A percentile compares a stretch with the other conserved stretches of the same genome.
phyloP scores from a whole-genome alignment of 2,329 filamentous ascomycete genomes.

The Sporothrix globosa region DNA sequence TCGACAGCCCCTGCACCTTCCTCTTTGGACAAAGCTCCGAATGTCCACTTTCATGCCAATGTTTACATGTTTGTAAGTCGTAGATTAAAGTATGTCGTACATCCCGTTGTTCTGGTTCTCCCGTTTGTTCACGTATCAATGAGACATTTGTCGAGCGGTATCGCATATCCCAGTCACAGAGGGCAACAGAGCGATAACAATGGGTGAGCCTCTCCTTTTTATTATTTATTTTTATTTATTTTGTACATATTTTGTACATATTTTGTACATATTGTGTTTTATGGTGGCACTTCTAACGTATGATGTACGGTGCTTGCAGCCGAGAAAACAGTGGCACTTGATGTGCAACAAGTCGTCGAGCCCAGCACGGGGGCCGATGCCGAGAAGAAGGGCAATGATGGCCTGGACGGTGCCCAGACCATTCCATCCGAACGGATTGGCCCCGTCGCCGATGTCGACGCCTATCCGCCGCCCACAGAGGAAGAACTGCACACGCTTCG shows the following conservation, averaged over 20 bases:
- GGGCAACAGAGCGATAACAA: background rate
- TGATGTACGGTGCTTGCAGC: background rate
- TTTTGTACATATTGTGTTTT: too few species aligned
- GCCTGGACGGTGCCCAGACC: background rate
- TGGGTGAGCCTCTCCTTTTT: background rate
- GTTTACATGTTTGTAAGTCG: too few species aligned
- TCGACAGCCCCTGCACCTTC: too few species aligned
- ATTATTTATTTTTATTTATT: background rate
- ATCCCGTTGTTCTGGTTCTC: background rate
- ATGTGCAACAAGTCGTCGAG: background rate
- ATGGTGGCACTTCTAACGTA: background rate
- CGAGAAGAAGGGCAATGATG: background rate
- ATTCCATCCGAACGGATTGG: background rate
- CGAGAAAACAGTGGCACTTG: background rate
- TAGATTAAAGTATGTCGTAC: too few species aligned
- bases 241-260: too few species aligned
- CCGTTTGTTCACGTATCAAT: too few species aligned
- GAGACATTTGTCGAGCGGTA: background rate
- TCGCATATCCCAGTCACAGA: background rate
- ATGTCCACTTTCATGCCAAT: too few species aligned
- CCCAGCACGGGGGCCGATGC: background rate
- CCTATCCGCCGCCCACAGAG: slow-evolving; percentile 19
- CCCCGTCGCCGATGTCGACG: background rate
- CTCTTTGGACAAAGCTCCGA: too few species aligned
- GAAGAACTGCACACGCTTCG: slow-evolving; percentile 14